These are phyloP conservation scores for Musa troglodytarum DNA, from an alignment of 176 grass and related monocot genomes.

Conservation along the genomic window DNA sequence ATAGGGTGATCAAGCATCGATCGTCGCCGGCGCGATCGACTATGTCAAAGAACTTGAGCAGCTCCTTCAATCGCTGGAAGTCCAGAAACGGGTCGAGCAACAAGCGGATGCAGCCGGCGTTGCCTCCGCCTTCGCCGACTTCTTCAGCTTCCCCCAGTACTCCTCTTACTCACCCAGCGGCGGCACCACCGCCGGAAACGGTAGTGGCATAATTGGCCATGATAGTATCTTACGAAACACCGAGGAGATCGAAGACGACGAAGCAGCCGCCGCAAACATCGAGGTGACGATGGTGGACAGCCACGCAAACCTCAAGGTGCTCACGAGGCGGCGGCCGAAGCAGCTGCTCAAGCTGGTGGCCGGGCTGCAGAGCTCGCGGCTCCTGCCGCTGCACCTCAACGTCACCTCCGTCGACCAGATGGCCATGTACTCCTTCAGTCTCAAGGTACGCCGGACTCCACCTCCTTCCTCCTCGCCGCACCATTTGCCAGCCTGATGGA, in stretches of 20 bases:
- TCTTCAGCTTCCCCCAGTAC: constrained; percentile 91
- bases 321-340: constrained; percentile 48
- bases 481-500: not conserved
- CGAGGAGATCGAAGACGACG: not conserved
- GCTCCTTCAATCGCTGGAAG: constrained; percentile 66
- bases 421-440: constrained; percentile 83
- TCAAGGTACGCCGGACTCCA: constrained; percentile 43
- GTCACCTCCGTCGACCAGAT: constrained; percentile 54
- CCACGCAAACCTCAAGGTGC: constrained; percentile 79
- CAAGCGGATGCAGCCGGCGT: constrained; percentile 2
- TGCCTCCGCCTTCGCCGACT: constrained; percentile 38
- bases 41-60: constrained; percentile 93
- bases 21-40: constrained; percentile 91
- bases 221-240: not conserved
- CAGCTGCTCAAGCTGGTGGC: constrained; percentile 58
- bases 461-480: not conserved
- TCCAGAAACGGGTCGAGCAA: constrained; percentile 44
- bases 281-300: constrained; percentile 97
- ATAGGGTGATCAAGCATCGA: constrained; percentile 93
- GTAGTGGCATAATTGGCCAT: not conserved
- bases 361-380: constrained; percentile 51
- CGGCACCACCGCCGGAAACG: constrained; percentile 3
- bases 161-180: constrained; percentile 17
- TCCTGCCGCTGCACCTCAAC: constrained; percentile 86
- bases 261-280: constrained; percentile 50